Evolutionary conservation across 2,329 filamentous ascomycete species (phyloP).

Genomic region (Fusarium dimerum): DNA sequence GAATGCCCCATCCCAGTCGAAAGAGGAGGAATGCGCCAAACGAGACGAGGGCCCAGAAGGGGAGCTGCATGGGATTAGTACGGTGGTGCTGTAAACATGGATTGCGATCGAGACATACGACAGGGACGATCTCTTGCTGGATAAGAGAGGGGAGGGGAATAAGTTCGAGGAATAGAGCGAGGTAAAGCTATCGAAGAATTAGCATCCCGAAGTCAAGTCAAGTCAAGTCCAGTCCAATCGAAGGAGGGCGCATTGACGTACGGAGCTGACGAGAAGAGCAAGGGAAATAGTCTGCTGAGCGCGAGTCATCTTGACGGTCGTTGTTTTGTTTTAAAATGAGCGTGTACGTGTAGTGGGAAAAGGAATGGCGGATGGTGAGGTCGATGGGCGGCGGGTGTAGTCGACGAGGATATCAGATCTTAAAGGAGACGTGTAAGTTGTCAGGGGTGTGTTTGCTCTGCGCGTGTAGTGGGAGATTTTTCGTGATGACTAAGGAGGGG

Average conservation of each 20-base stretch:
- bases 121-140: conserved; percentile 83
- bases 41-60: conserved; percentile 87
- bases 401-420: conserved; percentile 14
- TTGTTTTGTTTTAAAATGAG: not conserved
- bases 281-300: conserved; percentile 91
- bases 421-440: conserved; percentile 32
- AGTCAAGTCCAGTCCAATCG: no score
- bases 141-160: conserved; percentile 76
- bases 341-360: conserved; percentile 1
- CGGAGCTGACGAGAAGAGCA: conserved; percentile 82
- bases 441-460: conserved; percentile 22
- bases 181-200: conserved; percentile 73
- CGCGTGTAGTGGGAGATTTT: conserved; percentile 12
- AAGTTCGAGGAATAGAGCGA: conserved; percentile 80
- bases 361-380: conserved; percentile 2
- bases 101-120: conserved; percentile 60
- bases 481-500: conserved; percentile 18
- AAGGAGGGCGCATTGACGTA: conserved; percentile 46
- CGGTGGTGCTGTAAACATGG: not conserved
- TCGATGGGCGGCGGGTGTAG: conserved; percentile 1
- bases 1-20: conserved; percentile 87
- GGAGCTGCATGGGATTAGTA: conserved; percentile 59
- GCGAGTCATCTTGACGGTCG: conserved; percentile 74
- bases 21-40: conserved; percentile 92
- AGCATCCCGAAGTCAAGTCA: conserved; percentile 13